A percentile compares a stretch with the other conserved stretches of the same genome.
phyloP scores from a whole-genome alignment of 306 rosid genomes.

The Prunus salicina region DNA sequence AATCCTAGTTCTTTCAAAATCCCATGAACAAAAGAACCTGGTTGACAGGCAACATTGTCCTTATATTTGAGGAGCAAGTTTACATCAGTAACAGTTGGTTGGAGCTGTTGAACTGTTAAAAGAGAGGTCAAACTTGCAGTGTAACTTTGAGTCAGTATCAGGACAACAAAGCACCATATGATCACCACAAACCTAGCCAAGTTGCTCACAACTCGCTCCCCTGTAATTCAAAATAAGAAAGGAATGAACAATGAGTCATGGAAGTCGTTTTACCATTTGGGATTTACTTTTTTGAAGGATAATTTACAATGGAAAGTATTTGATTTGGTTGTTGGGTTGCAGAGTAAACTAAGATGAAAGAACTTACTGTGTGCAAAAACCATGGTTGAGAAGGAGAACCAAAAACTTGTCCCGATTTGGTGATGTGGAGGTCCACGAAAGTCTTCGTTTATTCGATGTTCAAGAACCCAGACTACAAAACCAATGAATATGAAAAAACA shows the following conservation, averaged over 20 bases:
- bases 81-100: slow-evolving; percentile 23
- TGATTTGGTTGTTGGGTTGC: not conserved
- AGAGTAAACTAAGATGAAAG: not conserved
- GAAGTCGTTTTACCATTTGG: too few relatives aligned
- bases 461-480: slow-evolving; percentile 35
- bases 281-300: not conserved
- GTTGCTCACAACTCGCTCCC: slow-evolving; percentile 21
- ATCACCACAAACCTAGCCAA: slow-evolving; percentile 17
- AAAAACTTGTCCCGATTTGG: slow-evolving; percentile 24
- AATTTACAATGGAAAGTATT: not conserved
- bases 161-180: slow-evolving; percentile 21
- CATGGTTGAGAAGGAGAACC: slow-evolving; percentile 18
- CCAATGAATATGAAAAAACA: slow-evolving; percentile 32
- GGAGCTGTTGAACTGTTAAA: slow-evolving; percentile 20
- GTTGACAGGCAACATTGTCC: slow-evolving; percentile 2
- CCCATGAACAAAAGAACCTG: not conserved
- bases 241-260: not conserved
- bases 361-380: slow-evolving; percentile 15
- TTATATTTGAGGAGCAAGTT: slow-evolving; percentile 13
- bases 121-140: slow-evolving; percentile 24
- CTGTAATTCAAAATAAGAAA: not conserved
- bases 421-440: slow-evolving; percentile 21
- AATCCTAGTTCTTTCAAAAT: slow-evolving; percentile 6
- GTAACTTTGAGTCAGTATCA: slow-evolving; percentile 18
- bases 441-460: slow-evolving; percentile 31